These are phyloP conservation scores for Pugionium dolabratum DNA, from an alignment of 345 rosid genomes.

Conservation along the genomic window DNA sequence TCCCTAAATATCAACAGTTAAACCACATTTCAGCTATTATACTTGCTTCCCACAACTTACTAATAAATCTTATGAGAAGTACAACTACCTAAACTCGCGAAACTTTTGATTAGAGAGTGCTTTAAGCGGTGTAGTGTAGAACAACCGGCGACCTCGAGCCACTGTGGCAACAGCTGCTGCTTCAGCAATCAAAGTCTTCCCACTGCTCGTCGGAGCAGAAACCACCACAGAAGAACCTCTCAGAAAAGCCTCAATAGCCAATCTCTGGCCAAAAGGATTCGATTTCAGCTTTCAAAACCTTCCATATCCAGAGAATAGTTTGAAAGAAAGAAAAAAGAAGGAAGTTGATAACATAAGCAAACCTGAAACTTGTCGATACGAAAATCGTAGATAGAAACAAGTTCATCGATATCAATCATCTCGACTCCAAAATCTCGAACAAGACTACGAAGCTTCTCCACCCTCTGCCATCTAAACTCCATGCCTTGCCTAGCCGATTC, in stretches of 20 bases:
- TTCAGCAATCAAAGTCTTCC: slow-evolving; percentile 96
- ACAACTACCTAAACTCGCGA: slow-evolving; percentile 79
- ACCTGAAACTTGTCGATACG: slow-evolving; percentile 98
- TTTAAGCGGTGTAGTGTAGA: slow-evolving; percentile 95
- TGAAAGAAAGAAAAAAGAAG: background rate
- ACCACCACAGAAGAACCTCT: slow-evolving; percentile 90
- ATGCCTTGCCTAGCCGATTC: slow-evolving; percentile 43
- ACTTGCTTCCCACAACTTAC: slow-evolving; percentile 19
- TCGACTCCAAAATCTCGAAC: slow-evolving; percentile 70
- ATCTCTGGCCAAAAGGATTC: slow-evolving; percentile 48
- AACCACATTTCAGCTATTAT: slow-evolving; percentile 19
- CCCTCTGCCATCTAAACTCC: slow-evolving; percentile 66
- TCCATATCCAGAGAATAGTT: background rate
- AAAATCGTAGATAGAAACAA: slow-evolving; percentile 74
- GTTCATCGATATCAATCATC: slow-evolving; percentile 75
- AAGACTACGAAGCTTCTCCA: slow-evolving; percentile 68
- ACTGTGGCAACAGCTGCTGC: slow-evolving; percentile 93
- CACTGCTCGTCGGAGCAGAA: slow-evolving; percentile 96
- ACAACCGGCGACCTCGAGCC: slow-evolving; percentile 75
- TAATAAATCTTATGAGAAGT: background rate
- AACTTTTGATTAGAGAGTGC: slow-evolving; percentile 97
- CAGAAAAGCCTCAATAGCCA: slow-evolving; percentile 77
- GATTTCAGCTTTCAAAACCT: slow-evolving; percentile 1
- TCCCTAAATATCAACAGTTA: slow-evolving; percentile 43
- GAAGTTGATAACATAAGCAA: background rate